Percentiles rank a stretch among this genome's conserved stretches.
Conservation (phyloP, 768 basidiomycete species). For the Paxillus rubicundulus region DNA sequence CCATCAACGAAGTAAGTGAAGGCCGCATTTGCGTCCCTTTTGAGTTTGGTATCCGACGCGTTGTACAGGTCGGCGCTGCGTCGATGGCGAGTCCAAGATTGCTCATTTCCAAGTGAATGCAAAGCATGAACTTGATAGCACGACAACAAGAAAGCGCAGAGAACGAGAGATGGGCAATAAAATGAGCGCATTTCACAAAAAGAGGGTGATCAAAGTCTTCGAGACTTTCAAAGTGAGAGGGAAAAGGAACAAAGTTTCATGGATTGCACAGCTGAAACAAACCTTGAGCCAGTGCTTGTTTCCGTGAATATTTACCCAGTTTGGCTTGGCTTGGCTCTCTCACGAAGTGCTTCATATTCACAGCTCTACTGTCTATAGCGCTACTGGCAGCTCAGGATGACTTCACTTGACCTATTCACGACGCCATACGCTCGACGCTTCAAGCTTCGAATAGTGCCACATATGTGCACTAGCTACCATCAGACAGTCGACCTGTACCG, state of each 20-base stretch:
- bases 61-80: background rate
- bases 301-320: too few species aligned
- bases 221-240: background rate
- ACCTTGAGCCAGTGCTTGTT: too few species aligned
- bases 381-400: too few species aligned
- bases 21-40: constrained; percentile 14
- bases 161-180: constrained; percentile 22
- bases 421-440: too few species aligned
- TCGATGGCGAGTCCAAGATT: constrained; percentile 8
- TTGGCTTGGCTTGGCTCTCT: too few species aligned
- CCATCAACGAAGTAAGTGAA: constrained; percentile 31
- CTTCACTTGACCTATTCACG: too few species aligned
- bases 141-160: constrained; percentile 13
- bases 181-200: constrained; percentile 30
- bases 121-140: constrained; percentile 10
- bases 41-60: constrained; percentile 6
- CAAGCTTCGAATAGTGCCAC: too few species aligned
- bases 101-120: constrained; percentile 10
- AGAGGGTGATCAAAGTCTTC: background rate
- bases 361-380: too few species aligned
- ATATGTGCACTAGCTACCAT: too few species aligned
- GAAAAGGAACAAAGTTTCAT: background rate
- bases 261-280: background rate
- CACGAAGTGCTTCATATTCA: too few species aligned
- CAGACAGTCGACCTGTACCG: too few species aligned